These are phyloP conservation scores for Pichia sp. DNA, from an alignment of 1,139 yeast genomes.

Conservation along the genomic window DNA sequence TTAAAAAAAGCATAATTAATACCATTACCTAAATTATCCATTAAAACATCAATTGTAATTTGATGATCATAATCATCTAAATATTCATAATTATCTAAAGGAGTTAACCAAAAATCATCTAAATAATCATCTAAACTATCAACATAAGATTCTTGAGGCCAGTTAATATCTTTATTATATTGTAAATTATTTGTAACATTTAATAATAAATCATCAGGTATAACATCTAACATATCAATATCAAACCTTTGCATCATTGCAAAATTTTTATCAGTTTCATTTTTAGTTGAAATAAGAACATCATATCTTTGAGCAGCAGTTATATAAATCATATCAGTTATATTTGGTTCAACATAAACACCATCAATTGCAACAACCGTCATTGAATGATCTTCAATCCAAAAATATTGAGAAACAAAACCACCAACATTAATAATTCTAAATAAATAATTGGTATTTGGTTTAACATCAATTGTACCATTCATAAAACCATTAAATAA, in stretches of 20 bases:
- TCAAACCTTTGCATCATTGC: conserved; percentile 78
- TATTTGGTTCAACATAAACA: conserved; percentile 51
- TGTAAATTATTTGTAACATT: conserved; percentile 69
- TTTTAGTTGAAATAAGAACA: conserved; percentile 66
- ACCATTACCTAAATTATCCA: conserved; percentile 80
- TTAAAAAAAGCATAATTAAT: conserved; percentile 88
- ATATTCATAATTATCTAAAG: conserved; percentile 45
- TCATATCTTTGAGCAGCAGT: conserved; percentile 77
- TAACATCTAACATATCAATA: conserved; percentile 67
- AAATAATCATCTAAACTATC: conserved; percentile 35
- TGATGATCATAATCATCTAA: conserved; percentile 62
- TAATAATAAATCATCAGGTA: conserved; percentile 56
- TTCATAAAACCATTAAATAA: conserved; percentile 75
- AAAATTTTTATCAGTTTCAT: conserved; percentile 51
- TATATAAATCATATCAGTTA: conserved; percentile 50
- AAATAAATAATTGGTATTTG: conserved; percentile 72
- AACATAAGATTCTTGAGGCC: conserved; percentile 45
- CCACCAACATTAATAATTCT: conserved; percentile 81
- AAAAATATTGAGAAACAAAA: conserved; percentile 78
- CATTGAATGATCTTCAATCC: conserved; percentile 78
- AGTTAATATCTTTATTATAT: conserved; percentile 43
- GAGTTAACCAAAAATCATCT: conserved; percentile 64
- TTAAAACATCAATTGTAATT: conserved; percentile 58
- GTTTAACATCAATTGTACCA: conserved; percentile 63
- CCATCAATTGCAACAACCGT: conserved; percentile 82